Base-by-base conservation (phyloP, 2,329 filamentous ascomycete species). In the Fonsecaea monophora region DNA sequence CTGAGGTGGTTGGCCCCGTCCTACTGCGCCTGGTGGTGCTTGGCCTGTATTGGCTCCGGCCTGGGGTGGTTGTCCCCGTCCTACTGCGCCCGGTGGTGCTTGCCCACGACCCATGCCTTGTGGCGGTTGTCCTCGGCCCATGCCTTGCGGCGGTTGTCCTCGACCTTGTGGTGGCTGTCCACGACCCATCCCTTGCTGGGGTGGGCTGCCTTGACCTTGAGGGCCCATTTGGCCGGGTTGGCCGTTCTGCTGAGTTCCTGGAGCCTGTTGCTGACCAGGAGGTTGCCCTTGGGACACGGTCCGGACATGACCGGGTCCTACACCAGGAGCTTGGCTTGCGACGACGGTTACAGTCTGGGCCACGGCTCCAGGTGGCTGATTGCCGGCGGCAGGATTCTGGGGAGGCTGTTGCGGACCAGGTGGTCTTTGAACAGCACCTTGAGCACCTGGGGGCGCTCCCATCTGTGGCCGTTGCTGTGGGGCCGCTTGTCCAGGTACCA, bases 391-490 rank as follows among this genome's bases (percentile, higher is more conserved):
- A n/a, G 56, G 21, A 6, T 60, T 67, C 54, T 67, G 69, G 38
- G 64, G 64, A 25, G 63, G 45, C 59, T 67, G 67, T 42, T 64
- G 66, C n/a, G 67, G 38, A 21, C 53, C 67, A 18, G 66, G 63
- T 25, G 65, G 32, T 25, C 42, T 15, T 40, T 60, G 62, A 32
- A 37, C 62, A 30, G 40, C 42, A 8, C 53, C 35, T 38, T 55
- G 56, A 25, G 60, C 30, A 12, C 40, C 54, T 13, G 53, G 40
- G n/a, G 54, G 58, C 53, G 60, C 48, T 15, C 45, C 50, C 53
- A 32, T 34, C 32, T 62, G 66, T 32, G 60, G 69, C 34, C 59
- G 61, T 59, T 59, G 63, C 30, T 53, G 66, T 18, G 30, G 45
- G 30, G 60, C 58, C 37, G 18, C 34, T 9, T 56, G 62, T 15